Conservation (phyloP, 2,329 filamentous ascomycete genomes). For the Thielaviopsis ethacetica region DNA sequence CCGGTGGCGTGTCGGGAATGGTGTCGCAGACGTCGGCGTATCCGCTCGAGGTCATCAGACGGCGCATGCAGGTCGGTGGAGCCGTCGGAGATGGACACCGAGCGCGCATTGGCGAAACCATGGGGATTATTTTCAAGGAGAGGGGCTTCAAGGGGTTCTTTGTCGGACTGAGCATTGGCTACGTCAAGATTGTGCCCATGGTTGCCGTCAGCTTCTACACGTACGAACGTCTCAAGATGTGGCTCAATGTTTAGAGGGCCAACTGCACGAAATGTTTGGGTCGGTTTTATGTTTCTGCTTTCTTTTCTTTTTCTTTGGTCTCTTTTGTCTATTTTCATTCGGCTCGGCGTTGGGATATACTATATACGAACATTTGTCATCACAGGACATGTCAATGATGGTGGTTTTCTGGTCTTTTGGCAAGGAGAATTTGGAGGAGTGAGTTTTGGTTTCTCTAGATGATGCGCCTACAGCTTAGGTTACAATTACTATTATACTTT, state of each 20-base stretch:
- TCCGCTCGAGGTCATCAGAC: constrained; percentile 78
- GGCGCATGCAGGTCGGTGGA: constrained; percentile 91
- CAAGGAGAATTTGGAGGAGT: not conserved
- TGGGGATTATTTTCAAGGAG: constrained; percentile 56
- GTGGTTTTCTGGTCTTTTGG: not conserved
- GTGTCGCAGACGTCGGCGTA: constrained; percentile 88
- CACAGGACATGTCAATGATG: not conserved
- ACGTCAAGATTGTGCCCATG: constrained; percentile 88
- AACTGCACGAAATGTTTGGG: not conserved
- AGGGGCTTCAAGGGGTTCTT: constrained; percentile 71
- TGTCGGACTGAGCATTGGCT: constrained; percentile 84
- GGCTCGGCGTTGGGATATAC: not conserved
- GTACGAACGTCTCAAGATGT: constrained; percentile 46
- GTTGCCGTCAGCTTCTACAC: constrained; percentile 53
- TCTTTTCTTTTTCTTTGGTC: not conserved
- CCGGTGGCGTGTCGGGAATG: constrained; percentile 73
- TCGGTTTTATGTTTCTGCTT: not conserved
- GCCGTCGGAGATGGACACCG: constrained; percentile 80
- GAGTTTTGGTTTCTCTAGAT: not conserved
- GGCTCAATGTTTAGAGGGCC: constrained; percentile 46
- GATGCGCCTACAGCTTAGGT: not conserved
- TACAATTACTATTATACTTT: not conserved
- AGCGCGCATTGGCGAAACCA: constrained; percentile 64
- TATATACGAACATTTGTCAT: not conserved
- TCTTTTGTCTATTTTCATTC: not conserved